Evolutionary conservation across 306 rosid species (phyloP).

Genomic region (Betula pendula): DNA sequence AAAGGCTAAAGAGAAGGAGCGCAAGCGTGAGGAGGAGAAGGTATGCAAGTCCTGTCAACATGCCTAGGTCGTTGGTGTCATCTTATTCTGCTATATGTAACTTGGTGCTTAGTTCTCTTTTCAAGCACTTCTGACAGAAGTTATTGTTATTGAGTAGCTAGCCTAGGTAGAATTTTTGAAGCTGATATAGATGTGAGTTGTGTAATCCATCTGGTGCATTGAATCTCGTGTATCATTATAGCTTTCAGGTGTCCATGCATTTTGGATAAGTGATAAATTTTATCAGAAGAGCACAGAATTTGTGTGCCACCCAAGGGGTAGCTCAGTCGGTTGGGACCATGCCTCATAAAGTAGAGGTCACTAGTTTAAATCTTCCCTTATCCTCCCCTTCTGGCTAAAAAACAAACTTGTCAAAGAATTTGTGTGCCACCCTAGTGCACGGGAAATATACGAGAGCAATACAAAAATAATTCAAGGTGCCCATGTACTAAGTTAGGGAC

Average conservation of each 20-base stretch:
- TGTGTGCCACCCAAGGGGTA: too few species aligned
- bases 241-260: background rate
- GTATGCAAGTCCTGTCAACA: slow-evolving; percentile 36
- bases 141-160: background rate
- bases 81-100: background rate
- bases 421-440: too few species aligned
- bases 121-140: background rate
- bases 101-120: background rate
- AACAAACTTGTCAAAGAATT: too few species aligned
- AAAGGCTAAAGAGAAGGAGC: slow-evolving; percentile 92
- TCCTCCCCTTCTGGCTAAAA: too few species aligned
- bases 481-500: background rate
- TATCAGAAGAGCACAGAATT: too few species aligned
- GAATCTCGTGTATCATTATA: background rate
- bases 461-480: background rate
- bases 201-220: background rate
- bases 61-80: slow-evolving; percentile 10
- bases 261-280: too few species aligned
- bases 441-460: too few species aligned
- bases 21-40: slow-evolving; percentile 97
- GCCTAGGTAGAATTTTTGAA: background rate
- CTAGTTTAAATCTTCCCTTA: too few species aligned
- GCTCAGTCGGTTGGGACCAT: too few species aligned
- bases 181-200: background rate
- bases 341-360: too few species aligned